phyloP scores from a whole-genome alignment of 1,139 yeast species.

The Hyphopichia khmerensis region DNA sequence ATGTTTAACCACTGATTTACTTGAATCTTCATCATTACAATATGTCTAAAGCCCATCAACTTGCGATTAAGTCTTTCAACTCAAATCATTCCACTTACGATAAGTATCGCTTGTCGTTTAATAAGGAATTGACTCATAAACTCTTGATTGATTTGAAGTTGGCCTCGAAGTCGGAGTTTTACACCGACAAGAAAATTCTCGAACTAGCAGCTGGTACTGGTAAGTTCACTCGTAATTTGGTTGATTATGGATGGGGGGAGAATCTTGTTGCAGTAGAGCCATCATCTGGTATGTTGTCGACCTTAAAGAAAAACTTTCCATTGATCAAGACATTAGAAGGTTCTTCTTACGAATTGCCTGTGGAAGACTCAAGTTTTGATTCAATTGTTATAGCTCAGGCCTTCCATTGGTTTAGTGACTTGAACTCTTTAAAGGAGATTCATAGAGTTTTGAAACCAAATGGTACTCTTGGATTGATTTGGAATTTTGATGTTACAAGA shows the following conservation, averaged over 20 bases:
- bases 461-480: conserved; percentile 55
- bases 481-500: conserved; percentile 55
- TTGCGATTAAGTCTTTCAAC: conserved; percentile 49
- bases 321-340: conserved; percentile 37
- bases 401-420: conserved; percentile 67
- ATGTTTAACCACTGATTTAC: not conserved
- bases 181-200: conserved; percentile 32
- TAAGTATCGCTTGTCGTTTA: conserved; percentile 54
- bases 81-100: conserved; percentile 56
- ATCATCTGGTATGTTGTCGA: conserved; percentile 55
- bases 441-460: conserved; percentile 48
- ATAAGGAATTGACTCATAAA: conserved; percentile 46
- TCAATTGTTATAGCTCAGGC: conserved; percentile 63
- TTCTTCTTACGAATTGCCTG: conserved; percentile 51
- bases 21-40: not conserved
- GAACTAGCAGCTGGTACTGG: conserved; percentile 71
- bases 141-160: conserved; percentile 41
- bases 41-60: conserved; percentile 23
- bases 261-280: conserved; percentile 56
- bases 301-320: conserved; percentile 51
- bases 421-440: conserved; percentile 48
- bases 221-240: conserved; percentile 54
- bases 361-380: conserved; percentile 46
- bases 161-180: conserved; percentile 11
- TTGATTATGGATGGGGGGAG: conserved; percentile 38